Evolutionary conservation across 352 stramenopile genomes (phyloP).

Genomic region (Phytophthora quininea): DNA sequence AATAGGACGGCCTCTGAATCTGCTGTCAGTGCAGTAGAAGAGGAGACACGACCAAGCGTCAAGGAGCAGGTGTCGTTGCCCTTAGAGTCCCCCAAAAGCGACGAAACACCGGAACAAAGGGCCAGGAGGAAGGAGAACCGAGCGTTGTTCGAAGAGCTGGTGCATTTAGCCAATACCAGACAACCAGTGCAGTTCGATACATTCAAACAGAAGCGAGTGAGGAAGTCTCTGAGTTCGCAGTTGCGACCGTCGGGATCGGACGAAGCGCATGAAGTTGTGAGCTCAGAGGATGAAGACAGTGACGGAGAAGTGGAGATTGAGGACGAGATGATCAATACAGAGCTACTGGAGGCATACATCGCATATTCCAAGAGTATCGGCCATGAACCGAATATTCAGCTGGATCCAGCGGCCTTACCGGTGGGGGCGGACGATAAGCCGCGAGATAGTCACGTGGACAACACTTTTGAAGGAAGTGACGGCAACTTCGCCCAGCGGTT

Average conservation of each 20-base stretch:
- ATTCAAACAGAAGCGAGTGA: constrained; percentile 42
- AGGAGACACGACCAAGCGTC: constrained; percentile 5
- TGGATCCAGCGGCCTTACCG: constrained; percentile 64
- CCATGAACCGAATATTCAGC: constrained; percentile 83
- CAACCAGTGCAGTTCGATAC: constrained; percentile 55
- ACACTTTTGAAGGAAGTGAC: constrained; percentile 60
- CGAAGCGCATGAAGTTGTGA: constrained; percentile 49
- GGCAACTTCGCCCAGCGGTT: constrained; percentile 19
- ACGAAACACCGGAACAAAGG: constrained; percentile 34
- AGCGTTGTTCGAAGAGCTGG: constrained; percentile 55
- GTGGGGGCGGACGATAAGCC: constrained; percentile 5
- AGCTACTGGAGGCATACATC: constrained; percentile 95
- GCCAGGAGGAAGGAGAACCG: constrained; percentile 51
- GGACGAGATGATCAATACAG: constrained; percentile 90
- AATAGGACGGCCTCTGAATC: constrained; percentile 32
- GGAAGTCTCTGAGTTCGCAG: constrained; percentile 19
- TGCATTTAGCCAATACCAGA: constrained; percentile 60
- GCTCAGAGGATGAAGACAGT: constrained; percentile 57
- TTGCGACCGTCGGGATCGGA: constrained; percentile 27
- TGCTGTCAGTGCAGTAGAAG: constrained; percentile 9
- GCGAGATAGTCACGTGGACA: constrained; percentile 62
- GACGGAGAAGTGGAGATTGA: constrained; percentile 55
- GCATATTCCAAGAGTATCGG: constrained; percentile 93
- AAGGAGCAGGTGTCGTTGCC: constrained; percentile 32
- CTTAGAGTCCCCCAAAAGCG: constrained; percentile 15